phyloP scores from a whole-genome alignment of 495 filamentous ascomycete species.

The Ascodesmis nigricans region DNA sequence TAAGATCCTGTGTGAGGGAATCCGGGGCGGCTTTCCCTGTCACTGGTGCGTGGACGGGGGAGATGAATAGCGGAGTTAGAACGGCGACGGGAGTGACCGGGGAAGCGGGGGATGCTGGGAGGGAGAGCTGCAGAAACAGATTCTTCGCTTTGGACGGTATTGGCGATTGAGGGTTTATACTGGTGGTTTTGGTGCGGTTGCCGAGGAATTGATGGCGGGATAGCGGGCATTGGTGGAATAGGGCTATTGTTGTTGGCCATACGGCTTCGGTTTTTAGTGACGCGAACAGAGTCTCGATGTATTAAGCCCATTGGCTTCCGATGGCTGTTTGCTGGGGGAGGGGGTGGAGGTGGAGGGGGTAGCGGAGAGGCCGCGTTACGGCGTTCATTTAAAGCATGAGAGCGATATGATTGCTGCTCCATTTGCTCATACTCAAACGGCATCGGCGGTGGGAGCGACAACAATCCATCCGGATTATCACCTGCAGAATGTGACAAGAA shows the following conservation, averaged over 20 bases:
- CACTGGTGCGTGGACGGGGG: conserved; percentile 22
- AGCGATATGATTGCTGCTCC: conserved; percentile 21
- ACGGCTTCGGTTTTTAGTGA: conserved; percentile 42
- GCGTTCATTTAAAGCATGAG: neutral
- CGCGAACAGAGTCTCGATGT: conserved; percentile 69
- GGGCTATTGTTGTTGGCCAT: neutral
- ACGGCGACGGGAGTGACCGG: conserved; percentile 21
- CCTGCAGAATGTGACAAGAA: conserved; percentile 75
- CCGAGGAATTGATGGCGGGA: conserved; percentile 6
- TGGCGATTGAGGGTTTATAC: too few relatives aligned
- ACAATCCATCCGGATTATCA: conserved; percentile 45
- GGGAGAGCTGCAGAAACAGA: conserved; percentile 53
- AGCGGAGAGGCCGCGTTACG: conserved; percentile 20
- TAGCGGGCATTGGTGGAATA: neutral
- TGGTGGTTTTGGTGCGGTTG: neutral
- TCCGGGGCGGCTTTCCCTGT: conserved; percentile 23
- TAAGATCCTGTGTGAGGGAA: conserved; percentile 12
- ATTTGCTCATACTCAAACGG: conserved; percentile 22
- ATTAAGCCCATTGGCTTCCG: conserved; percentile 26
- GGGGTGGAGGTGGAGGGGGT: conserved; percentile 22
- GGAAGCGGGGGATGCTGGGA: conserved; percentile 58
- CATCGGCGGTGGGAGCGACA: conserved; percentile 32
- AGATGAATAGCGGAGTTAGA: conserved; percentile 11
- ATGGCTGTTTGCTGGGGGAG: conserved; percentile 15
- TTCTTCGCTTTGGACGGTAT: conserved; percentile 18